Base-by-base conservation (phyloP, 164 flowering plant genomes). In the Annona cherimola region DNA sequence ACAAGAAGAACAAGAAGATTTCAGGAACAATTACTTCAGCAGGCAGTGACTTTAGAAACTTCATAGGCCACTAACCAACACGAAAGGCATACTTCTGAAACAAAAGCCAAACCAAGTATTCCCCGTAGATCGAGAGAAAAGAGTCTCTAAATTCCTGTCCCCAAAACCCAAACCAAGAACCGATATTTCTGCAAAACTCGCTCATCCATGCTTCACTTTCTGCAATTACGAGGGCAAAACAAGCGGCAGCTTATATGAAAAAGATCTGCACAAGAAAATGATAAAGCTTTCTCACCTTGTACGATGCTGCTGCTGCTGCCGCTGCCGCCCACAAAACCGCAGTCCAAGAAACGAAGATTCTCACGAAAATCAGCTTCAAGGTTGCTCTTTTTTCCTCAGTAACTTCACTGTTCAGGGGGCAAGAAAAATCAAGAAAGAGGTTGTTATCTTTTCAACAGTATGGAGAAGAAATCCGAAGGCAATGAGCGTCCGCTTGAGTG, bases 61-160 rank as follows among this genome's bases (percentile, higher is more conserved):
- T 60, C 63, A 60, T 18, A 60, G 63, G n/a, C n/a, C n/a, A 60
- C 5, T 12, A 18, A 60, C n/a, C n/a, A 60, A n/a, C 40, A 64
- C 12, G 18, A 64, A 64, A 40, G 19, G 19, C 43, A 1, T 41
- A 40, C 12, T 40, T 12, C 41, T 9, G 11, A 12, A 63, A 41
- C 44, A 40, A 44, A 59, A 68, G 45, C 20, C 67, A 74, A 1
- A 62, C 35, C 39, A 68, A 73, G 68, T 45, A 68, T 73, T 61
- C 62, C 68, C 20, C 45, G 18, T 63, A 63, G 67, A 74, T 68
- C 68, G 19, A 20, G 67, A 73, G 64, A 57, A 61, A 61, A 41
- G 44, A 44, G 18, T 50, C 9, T 9, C 57, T 50, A 50, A 3
- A 50, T 4, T 45, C 4, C 4, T 45, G 50, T 8, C 50, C 50